Percentiles rank a stretch among this genome's conserved stretches.
Conservation (phyloP, 1,284 basidiomycete genomes). For the Taiwanofungus camphoratus region DNA sequence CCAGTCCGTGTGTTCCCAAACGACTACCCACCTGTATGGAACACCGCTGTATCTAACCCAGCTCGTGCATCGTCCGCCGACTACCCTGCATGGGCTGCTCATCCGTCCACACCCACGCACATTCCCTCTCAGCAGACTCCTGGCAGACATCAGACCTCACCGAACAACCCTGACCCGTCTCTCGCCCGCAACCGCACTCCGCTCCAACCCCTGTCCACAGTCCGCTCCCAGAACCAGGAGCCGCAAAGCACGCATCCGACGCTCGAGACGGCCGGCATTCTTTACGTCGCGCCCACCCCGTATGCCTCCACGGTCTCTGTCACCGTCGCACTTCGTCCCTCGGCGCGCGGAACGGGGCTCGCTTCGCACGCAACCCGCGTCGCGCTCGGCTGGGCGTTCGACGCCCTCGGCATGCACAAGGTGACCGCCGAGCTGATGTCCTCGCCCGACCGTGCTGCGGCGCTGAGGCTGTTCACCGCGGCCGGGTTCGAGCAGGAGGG, state of each 20-base stretch:
- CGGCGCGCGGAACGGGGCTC: conserved; percentile 34
- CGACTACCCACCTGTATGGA: too few relatives aligned
- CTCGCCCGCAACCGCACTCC: too few relatives aligned
- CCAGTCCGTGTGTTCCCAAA: too few relatives aligned
- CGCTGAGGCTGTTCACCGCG: conserved; percentile 19
- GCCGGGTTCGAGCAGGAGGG: conserved; percentile 55
- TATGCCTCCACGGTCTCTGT: conserved; percentile 42
- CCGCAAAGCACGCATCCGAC: too few relatives aligned
- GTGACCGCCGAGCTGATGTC: conserved; percentile 26
- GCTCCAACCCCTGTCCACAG: too few relatives aligned
- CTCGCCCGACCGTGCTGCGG: conserved; percentile 9
- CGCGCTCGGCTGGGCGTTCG: conserved; percentile 43
- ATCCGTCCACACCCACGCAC: too few relatives aligned
- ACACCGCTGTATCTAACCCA: too few relatives aligned
- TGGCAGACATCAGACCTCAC: too few relatives aligned
- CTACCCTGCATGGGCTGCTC: too few relatives aligned
- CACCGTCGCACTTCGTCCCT: conserved; percentile 39
- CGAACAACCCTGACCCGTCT: too few relatives aligned
- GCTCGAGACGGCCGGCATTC: conserved; percentile 30
- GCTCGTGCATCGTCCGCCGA: too few relatives aligned
- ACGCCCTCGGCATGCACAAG: conserved; percentile 43
- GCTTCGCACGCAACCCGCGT: conserved; percentile 39
- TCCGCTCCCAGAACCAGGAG: not conserved
- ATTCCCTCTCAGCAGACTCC: too few relatives aligned
- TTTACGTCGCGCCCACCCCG: conserved; percentile 34